Base-by-base conservation (phyloP, 2,329 filamentous ascomycete genomes). In the Trichoderma aggressivum region DNA sequence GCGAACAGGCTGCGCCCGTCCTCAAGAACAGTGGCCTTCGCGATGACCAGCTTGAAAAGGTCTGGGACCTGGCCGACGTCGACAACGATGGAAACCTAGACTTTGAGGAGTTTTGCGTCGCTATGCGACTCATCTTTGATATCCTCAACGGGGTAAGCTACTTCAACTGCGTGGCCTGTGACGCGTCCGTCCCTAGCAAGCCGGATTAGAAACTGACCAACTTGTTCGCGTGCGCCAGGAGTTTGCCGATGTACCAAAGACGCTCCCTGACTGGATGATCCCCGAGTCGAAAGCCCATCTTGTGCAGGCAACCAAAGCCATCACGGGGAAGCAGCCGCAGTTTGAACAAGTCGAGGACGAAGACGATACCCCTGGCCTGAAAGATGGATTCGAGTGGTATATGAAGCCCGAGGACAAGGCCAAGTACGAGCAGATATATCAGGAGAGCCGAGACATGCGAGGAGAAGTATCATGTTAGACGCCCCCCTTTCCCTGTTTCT, bases 71-170 rank as follows among this genome's bases (percentile, higher is more conserved):
- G 74, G 94, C 96, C 71, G 96, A 99, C 80, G 94, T 99, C 73
- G 96, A 99, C 82, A 94, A 94, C 77, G 96, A 99, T 84, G 96
- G 96, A 74, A 97, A 97, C 82, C 86, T 99, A 69, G 96, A 99
- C 83, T 99, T 99, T 84, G 96, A 99, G 84, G 96, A 99, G 86
- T 99, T 99, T 81, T 99, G 96, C 82, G 96, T 99, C 71, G 96
- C 94, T 50, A 99, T 99, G 96, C 90, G 96, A 78, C 85, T 99
- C 78, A 98, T 98, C 77, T 99, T 98, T 81, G 96, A 99, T 81
- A 85, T 98, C 75, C 90, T 99, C 76, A 99, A 99, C 79, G 96
- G 96, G 77, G 93, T 97, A 86, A 70, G 75, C 64, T 32, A 39
- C 69, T 53, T n/a, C 34, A 34, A 24, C 59, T 32, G 16, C 47